phyloP scores from a whole-genome alignment of 2,329 filamentous ascomycete species.

The Pseudogymnoascus pannorum region DNA sequence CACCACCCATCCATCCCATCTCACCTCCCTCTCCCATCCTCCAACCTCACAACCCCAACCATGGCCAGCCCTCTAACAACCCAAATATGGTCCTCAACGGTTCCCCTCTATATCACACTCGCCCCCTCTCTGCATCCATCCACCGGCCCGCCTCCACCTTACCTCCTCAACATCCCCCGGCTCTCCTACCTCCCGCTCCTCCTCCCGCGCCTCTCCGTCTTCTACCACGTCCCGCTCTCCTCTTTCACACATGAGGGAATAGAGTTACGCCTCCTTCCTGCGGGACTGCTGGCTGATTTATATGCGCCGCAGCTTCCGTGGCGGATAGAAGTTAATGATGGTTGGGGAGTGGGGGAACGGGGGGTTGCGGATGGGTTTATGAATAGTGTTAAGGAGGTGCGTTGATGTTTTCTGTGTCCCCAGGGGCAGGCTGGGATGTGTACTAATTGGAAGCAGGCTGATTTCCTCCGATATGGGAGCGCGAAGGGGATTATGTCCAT shows the following conservation, averaged over 20 bases:
- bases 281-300: slow-evolving; percentile 62
- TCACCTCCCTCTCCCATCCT: background rate
- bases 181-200: slow-evolving; percentile 63
- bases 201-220: slow-evolving; percentile 52
- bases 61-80: slow-evolving; percentile 9
- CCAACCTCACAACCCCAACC: background rate
- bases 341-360: slow-evolving; percentile 37
- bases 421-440: background rate
- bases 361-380: slow-evolving; percentile 55
- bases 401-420: background rate
- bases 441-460: slow-evolving; percentile 28
- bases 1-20: background rate
- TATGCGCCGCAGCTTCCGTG: slow-evolving; percentile 51
- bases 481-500: slow-evolving; percentile 66
- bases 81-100: slow-evolving; percentile 27
- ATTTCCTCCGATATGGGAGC: slow-evolving; percentile 62
- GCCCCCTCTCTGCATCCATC: slow-evolving; percentile 19
- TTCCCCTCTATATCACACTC: slow-evolving; percentile 26
- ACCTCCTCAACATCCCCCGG: slow-evolving; percentile 51
- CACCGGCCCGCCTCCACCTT: slow-evolving; percentile 22
- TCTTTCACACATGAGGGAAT: slow-evolving; percentile 59
- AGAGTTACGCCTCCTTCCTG: slow-evolving; percentile 61
- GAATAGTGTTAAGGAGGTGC: slow-evolving; percentile 59
- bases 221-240: slow-evolving; percentile 51
- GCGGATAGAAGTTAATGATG: slow-evolving; percentile 51